phyloP scores from a whole-genome alignment of 2,329 filamentous ascomycete species.

The Scedosporium aurantiacum region DNA sequence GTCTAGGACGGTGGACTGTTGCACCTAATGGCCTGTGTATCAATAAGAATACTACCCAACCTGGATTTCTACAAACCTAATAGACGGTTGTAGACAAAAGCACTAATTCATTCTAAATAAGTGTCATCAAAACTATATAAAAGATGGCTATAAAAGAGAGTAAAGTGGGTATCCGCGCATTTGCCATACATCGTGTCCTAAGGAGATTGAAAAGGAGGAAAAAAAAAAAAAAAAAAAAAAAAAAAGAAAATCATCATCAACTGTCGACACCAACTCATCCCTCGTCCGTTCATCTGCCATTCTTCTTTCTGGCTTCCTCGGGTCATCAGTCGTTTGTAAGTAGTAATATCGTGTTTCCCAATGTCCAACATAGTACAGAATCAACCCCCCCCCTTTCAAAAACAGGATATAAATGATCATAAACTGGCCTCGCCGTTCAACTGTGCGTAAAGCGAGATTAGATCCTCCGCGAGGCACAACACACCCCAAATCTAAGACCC shows the following conservation, averaged over 20 bases:
- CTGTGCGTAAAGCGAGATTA: too few relatives aligned
- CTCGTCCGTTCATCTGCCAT: neutral
- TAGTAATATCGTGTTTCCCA: neutral
- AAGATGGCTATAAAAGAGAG: neutral
- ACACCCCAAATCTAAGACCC: too few relatives aligned
- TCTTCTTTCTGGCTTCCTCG: neutral
- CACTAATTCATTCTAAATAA: neutral
- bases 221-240: neutral
- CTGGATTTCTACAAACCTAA: too few relatives aligned
- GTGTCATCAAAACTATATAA: neutral
- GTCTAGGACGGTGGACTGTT: neutral
- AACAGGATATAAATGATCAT: neutral
- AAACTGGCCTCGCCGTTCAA: too few relatives aligned
- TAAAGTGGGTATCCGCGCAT: conserved; percentile 2
- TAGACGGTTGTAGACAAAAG: neutral
- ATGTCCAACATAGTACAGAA: conserved; percentile 2
- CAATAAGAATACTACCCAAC: too few relatives aligned
- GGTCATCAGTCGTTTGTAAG: neutral
- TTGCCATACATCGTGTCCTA: neutral
- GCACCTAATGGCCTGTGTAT: too few relatives aligned
- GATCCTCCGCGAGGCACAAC: too few relatives aligned
- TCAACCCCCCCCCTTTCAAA: neutral
- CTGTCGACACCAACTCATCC: neutral
- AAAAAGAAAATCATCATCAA: neutral
- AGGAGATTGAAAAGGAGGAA: neutral